These are phyloP conservation scores for Paracoccidioides brasiliensis DNA, from an alignment of 2,329 filamentous ascomycete genomes.

Conservation along the genomic window DNA sequence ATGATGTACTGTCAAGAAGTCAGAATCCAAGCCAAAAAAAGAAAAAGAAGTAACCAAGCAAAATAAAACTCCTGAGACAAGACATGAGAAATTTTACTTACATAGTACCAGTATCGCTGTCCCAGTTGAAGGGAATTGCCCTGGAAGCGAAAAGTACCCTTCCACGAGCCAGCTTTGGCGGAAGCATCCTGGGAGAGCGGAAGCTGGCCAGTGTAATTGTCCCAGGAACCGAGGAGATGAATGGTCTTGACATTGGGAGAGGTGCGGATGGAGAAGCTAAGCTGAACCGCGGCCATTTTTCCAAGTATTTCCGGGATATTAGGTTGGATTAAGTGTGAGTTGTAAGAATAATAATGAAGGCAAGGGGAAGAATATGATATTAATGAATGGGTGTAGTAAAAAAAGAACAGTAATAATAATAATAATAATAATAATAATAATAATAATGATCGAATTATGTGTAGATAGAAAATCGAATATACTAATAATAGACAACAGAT, in stretches of 20 bases:
- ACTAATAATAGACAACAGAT: background rate
- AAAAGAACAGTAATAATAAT: background rate
- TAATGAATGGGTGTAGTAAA: slow-evolving; percentile 1
- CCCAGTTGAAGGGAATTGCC: slow-evolving; percentile 72
- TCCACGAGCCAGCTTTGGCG: slow-evolving; percentile 83
- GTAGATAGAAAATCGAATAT: background rate
- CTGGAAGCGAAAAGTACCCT: slow-evolving; percentile 93
- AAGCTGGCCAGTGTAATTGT: slow-evolving; percentile 89
- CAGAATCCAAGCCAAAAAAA: background rate
- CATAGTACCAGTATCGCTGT: slow-evolving; percentile 98
- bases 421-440: background rate
- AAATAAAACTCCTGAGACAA: background rate
- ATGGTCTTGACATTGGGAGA: slow-evolving; percentile 95
- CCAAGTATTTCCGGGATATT: slow-evolving; percentile 9
- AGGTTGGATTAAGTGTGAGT: slow-evolving; percentile 2
- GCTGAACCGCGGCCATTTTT: slow-evolving; percentile 80
- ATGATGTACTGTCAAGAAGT: slow-evolving; percentile 61
- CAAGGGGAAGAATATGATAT: background rate
- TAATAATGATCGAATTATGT: background rate
- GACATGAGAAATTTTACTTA: slow-evolving; percentile 19
- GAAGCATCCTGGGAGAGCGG: slow-evolving; percentile 79
- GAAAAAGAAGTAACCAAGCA: background rate
- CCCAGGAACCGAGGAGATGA: slow-evolving; percentile 95
- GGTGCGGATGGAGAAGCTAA: slow-evolving; percentile 91
- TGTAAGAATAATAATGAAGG: background rate